phyloP scores from a whole-genome alignment of 2,329 filamentous ascomycete species.

The Fusarium sublunatum region DNA sequence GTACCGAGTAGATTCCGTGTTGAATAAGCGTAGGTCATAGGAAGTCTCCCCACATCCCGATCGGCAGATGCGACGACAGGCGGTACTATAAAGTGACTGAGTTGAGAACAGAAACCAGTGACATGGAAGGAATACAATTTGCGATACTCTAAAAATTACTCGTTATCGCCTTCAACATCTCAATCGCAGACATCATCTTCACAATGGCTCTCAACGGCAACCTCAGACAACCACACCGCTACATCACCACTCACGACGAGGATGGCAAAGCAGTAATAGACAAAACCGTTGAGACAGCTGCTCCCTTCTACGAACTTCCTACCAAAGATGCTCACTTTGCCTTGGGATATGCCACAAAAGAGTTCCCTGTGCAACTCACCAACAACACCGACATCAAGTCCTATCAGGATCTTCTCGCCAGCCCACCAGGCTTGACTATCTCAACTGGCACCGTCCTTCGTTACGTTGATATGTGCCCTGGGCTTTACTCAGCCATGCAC shows the following conservation, averaged over 20 bases:
- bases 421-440: conserved; percentile 46
- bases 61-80: neutral
- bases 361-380: conserved; percentile 39
- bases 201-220: conserved; percentile 35
- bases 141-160: too few relatives aligned
- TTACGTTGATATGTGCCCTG: conserved; percentile 61
- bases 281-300: conserved; percentile 29
- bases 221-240: conserved; percentile 35
- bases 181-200: too few relatives aligned
- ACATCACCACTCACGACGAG: conserved; percentile 45
- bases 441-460: conserved; percentile 57
- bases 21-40: conserved; percentile 14
- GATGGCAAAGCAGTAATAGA: conserved; percentile 41
- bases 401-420: conserved; percentile 35
- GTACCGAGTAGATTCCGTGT: neutral
- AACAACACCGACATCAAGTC: conserved; percentile 36
- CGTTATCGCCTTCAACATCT: too few relatives aligned
- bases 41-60: conserved; percentile 33
- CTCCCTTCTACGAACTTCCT: conserved; percentile 39
- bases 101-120: too few relatives aligned
- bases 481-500: conserved; percentile 47
- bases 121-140: too few relatives aligned
- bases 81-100: too few relatives aligned
- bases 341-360: conserved; percentile 44
- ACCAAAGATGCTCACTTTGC: conserved; percentile 38